Conservation (phyloP, 2,329 filamentous ascomycete species). For the Pseudogymnoascus sp. region DNA sequence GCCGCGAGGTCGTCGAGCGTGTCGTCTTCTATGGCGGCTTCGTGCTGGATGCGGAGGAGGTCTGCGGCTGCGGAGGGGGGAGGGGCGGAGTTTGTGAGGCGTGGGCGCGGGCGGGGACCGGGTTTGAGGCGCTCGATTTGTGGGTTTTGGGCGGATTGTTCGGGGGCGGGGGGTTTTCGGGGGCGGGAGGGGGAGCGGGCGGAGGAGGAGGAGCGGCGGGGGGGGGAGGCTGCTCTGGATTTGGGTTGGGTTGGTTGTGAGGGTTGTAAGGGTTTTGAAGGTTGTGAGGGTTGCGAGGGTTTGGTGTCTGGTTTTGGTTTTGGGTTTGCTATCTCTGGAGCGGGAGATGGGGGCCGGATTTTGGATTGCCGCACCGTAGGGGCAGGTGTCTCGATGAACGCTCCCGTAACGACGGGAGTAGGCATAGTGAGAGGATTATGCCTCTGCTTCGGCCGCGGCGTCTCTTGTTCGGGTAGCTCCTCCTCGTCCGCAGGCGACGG, state of each 20-base stretch:
- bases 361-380: slow-evolving; percentile 29
- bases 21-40: slow-evolving; percentile 24
- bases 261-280: neutral
- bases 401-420: slow-evolving; percentile 25
- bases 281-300: neutral
- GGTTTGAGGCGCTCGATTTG: neutral
- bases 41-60: slow-evolving; percentile 20
- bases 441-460: slow-evolving; percentile 15
- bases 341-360: slow-evolving; percentile 16
- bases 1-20: slow-evolving; percentile 20
- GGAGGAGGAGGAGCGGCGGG: neutral
- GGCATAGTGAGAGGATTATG: slow-evolving; percentile 19
- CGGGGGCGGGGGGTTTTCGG: neutral
- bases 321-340: neutral
- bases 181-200: neutral
- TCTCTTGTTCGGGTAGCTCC: slow-evolving; percentile 16
- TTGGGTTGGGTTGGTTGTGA: neutral
- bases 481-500: slow-evolving; percentile 17
- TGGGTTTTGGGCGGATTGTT: neutral
- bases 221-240: neutral
- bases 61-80: slow-evolving; percentile 21
- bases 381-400: slow-evolving; percentile 28
- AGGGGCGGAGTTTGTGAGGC: slow-evolving; percentile 19
- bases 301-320: neutral
- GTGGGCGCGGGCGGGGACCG: slow-evolving; percentile 1